Conservation (phyloP, 148 eudicot species). For the Chenopodium berlandieri region DNA sequence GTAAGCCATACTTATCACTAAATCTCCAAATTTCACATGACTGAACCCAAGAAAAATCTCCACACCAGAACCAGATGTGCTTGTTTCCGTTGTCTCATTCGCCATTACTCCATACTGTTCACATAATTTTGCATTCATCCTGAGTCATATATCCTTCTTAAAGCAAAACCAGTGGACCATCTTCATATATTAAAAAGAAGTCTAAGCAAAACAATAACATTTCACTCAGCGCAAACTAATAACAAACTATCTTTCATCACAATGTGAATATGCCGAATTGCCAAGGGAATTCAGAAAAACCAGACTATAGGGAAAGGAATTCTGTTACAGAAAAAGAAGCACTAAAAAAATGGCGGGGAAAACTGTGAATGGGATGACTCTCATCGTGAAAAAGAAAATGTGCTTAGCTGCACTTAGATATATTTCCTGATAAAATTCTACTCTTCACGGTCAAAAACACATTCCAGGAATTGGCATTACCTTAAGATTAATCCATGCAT, state of each 20-base stretch:
- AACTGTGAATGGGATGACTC: not conserved
- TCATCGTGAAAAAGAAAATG: not conserved
- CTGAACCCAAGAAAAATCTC: conserved; percentile 17
- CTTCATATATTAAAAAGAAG: conserved; percentile 18
- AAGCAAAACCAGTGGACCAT: conserved; percentile 45
- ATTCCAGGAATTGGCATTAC: conserved; percentile 37
- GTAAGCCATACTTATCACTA: conserved; percentile 24
- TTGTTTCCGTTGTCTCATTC: conserved; percentile 95
- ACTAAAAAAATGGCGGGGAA: not conserved
- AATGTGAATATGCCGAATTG: not conserved
- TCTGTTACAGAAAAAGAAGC: not conserved
- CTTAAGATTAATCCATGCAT: conserved; percentile 99
- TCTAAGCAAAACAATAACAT: conserved; percentile 12
- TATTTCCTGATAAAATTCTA: not conserved
- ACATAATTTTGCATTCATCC: conserved; percentile 58
- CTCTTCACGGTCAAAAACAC: not conserved
- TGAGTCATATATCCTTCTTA: conserved; percentile 59
- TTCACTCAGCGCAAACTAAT: conserved; percentile 18
- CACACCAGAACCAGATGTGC: conserved; percentile 97
- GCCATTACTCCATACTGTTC: conserved; percentile 94
- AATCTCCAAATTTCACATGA: conserved; percentile 1
- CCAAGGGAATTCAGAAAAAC: not conserved
- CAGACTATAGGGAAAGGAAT: not conserved
- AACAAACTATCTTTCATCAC: not conserved
- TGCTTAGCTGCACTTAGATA: not conserved